Evolutionary conservation across 139 green algal genomes (phyloP), one percentile per base, ranked within the genome.

Genomic region (Picochlorum sp.): DNA sequence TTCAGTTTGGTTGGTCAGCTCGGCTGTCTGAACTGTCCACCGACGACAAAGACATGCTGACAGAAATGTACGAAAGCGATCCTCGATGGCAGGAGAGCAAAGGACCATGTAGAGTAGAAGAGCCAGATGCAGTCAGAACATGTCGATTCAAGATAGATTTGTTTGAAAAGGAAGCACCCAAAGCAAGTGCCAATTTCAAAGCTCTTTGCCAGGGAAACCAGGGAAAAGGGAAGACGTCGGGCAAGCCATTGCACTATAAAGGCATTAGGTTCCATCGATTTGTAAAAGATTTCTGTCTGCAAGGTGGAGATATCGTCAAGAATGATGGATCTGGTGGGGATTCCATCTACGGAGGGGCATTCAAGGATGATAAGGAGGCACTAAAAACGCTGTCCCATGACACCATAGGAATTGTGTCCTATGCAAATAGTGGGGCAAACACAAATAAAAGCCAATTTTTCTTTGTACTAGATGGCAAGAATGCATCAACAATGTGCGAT

Each of bases 401-500:
- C 44, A 45, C 13, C 1, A 54, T 65, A 1, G 89, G 89, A 14
- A 65, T 80, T 13, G 67, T 97, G 4, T 73, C 70, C 11, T 92
- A 93, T 82, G 89, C 86, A 20, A 96, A 96, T 72, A 63, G 28
- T 50, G 87, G 89, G n/a, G 92, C 94, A 60, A 91, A 96, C 81
- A 85, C 62, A 50, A 95, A 96, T 77, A 88, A 77, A 13, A 68
- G 41, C 5, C 86, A 94, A 70, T 96, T 96, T 60, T 96, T 86
- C 68, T 78, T 96, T 64, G 91, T 86, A 9, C 65, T 95, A 9
- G 47, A 21, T 41, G 34, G 34, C 9, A 41, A 41, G 34, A 82
- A 44, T 4, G 20, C 81, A 14, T 76, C 78, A 4, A 81, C 81
- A 1, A 68, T 88, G 62, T 85, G 84, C 31, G 81, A 95, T 56